Evolutionary conservation across 1,284 basidiomycete genomes (phyloP), one percentile per base, ranked within the genome.

Genomic region (Malassezia psittaci): DNA sequence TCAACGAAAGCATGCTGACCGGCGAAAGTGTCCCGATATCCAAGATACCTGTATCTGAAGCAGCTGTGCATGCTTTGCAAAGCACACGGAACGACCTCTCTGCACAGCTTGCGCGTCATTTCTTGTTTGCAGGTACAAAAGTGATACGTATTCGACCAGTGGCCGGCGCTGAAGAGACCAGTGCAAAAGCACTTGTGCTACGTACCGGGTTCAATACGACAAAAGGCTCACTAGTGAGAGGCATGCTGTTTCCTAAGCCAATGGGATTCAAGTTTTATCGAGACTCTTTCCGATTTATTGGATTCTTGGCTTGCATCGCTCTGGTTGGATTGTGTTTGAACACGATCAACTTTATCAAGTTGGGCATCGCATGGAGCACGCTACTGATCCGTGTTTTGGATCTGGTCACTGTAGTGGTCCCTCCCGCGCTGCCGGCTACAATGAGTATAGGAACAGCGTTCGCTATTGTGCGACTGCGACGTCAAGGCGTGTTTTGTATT

Each of bases 181-280:
- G 74, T 33, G 88, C 93, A 0, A 76, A 91, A 56, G 94, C 85
- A 1, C 78, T 98, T 75, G 90, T 98, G 2, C 84, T 86, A n/a
- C 80, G 91, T 40, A 96, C 90, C 48, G 88, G 89, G 0, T 98
- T 98, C 78, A 89, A 88, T 74, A 99, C 94, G 2, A 98, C 94
- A 11, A 98, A 98, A 77, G 94, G 94, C 33, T 87, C 93, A 0
- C 80, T 99, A 16, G 83, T 98, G 8, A 82, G 94, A 21, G 94
- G 90, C 0, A 99, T 99, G 94, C 79, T 99, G 15, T 99, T 94
- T 78, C 94, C 94, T 0, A 96, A 96, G 74, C 91, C 93, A 0
- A 91, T 96, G 68, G 93, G 91, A 19, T 72, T 72, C 65, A 90
- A 93, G 75, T 96, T 94, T 76, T 94, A 96, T 69, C 85, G 90